These are phyloP conservation scores for Rhinocladiella similis DNA, from an alignment of 2,329 filamentous ascomycete species.

Conservation along the genomic window DNA sequence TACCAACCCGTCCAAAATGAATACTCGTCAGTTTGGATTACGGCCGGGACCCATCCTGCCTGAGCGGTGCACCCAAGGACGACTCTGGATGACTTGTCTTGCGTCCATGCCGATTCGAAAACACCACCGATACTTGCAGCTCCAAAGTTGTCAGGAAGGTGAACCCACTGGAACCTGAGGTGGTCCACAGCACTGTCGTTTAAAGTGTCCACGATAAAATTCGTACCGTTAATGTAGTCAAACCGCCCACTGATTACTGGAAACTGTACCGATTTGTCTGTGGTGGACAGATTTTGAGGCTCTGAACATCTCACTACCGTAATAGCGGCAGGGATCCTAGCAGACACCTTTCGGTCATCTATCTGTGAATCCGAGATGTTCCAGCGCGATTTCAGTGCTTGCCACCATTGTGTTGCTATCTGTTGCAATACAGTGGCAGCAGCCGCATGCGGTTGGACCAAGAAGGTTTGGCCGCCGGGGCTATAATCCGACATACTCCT, in stretches of 20 bases:
- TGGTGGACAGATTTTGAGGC: neutral
- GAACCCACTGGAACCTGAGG: conserved; percentile 3
- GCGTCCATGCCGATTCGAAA: conserved; percentile 6
- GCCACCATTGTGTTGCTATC: conserved; percentile 10
- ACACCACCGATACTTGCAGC: conserved; percentile 5
- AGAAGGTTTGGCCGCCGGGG: conserved; percentile 2
- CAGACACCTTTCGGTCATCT: conserved; percentile 8
- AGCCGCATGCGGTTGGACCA: conserved; percentile 10
- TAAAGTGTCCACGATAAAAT: neutral
- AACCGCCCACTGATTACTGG: conserved; percentile 8
- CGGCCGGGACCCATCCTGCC: conserved; percentile 3
- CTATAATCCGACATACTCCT: neutral
- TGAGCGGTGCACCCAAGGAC: conserved; percentile 4
- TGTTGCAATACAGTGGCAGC: conserved; percentile 4
- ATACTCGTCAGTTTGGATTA: conserved; percentile 2
- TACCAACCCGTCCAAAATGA: conserved; percentile 10
- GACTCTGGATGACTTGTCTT: neutral
- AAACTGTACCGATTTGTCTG: conserved; percentile 1
- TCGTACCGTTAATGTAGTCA: neutral
- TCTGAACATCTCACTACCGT: neutral
- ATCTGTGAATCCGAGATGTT: neutral
- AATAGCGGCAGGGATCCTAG: conserved; percentile 3
- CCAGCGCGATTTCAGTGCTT: conserved; percentile 1
- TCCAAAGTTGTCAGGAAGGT: neutral
- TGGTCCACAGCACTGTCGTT: conserved; percentile 1